These are phyloP conservation scores for Lasiosphaeria miniovina DNA, from an alignment of 495 filamentous ascomycete genomes.

Conservation along the genomic window DNA sequence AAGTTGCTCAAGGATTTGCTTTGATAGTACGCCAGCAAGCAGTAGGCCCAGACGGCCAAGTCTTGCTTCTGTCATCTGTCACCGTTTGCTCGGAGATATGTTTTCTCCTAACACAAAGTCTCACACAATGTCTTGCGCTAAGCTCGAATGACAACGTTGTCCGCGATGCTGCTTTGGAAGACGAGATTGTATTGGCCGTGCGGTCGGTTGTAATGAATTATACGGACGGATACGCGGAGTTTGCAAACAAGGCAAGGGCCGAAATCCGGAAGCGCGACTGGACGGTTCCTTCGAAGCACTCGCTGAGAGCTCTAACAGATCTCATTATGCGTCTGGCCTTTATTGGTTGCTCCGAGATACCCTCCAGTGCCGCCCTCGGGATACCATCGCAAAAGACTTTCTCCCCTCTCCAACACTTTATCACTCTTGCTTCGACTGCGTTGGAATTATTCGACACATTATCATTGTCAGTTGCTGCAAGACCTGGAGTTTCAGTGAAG, in stretches of 20 bases:
- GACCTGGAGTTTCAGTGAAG: neutral
- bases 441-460: conserved; percentile 29
- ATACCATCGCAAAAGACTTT: conserved; percentile 5
- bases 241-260: conserved; percentile 17
- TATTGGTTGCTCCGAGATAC: conserved; percentile 35
- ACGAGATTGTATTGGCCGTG: conserved; percentile 39
- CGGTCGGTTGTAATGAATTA: conserved; percentile 36
- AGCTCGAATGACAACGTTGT: conserved; percentile 30
- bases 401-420: conserved; percentile 28
- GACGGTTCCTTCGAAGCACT: conserved; percentile 26
- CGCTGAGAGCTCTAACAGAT: conserved; percentile 23
- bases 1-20: conserved; percentile 39
- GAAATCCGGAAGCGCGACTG: conserved; percentile 32
- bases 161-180: conserved; percentile 30
- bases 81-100: conserved; percentile 36
- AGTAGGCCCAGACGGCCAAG: conserved; percentile 14
- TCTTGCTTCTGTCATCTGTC: conserved; percentile 29
- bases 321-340: conserved; percentile 31
- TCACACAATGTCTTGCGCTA: conserved; percentile 24
- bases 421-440: conserved; percentile 19
- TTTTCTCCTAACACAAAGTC: conserved; percentile 20
- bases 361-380: conserved; percentile 13
- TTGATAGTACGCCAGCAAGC: conserved; percentile 35
- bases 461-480: neutral
- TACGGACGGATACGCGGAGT: conserved; percentile 30